phyloP scores from a whole-genome alignment of 1,284 basidiomycete species.

The Austroboletus niveus region DNA sequence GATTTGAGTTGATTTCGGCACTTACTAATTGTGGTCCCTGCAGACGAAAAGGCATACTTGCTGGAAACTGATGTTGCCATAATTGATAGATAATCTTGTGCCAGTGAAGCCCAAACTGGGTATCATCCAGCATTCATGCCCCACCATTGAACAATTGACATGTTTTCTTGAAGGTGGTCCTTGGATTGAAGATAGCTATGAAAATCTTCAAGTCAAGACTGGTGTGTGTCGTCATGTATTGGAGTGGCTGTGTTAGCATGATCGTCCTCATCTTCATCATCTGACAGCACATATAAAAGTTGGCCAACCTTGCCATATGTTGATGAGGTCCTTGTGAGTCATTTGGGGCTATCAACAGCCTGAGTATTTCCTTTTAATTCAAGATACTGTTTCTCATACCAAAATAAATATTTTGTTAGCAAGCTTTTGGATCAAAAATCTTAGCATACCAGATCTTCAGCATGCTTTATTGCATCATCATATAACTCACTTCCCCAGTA shows the following conservation, averaged over 20 bases:
- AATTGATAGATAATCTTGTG: not conserved
- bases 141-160: constrained; percentile 33
- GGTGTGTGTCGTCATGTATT: not conserved
- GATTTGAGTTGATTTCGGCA: not conserved
- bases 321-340: not conserved
- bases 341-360: not conserved
- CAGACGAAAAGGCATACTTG: constrained; percentile 1
- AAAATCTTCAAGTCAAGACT: constrained; percentile 29
- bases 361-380: not conserved
- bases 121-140: constrained; percentile 4
- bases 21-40: constrained; percentile 6
- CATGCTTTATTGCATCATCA: not conserved
- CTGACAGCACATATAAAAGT: not conserved
- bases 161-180: constrained; percentile 13
- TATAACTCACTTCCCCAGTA: not conserved
- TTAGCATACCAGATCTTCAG: not conserved
- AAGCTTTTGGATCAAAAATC: no score
- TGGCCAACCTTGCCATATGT: not conserved
- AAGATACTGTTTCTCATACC: not conserved
- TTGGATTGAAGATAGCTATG: constrained; percentile 26
- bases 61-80: constrained; percentile 7
- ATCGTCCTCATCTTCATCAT: not conserved
- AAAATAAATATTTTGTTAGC: no score
- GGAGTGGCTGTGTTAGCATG: not conserved
- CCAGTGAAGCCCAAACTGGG: not conserved